Evolutionary conservation across 2,329 filamentous ascomycete species (phyloP).

Genomic region (Pezicula radicicola): DNA sequence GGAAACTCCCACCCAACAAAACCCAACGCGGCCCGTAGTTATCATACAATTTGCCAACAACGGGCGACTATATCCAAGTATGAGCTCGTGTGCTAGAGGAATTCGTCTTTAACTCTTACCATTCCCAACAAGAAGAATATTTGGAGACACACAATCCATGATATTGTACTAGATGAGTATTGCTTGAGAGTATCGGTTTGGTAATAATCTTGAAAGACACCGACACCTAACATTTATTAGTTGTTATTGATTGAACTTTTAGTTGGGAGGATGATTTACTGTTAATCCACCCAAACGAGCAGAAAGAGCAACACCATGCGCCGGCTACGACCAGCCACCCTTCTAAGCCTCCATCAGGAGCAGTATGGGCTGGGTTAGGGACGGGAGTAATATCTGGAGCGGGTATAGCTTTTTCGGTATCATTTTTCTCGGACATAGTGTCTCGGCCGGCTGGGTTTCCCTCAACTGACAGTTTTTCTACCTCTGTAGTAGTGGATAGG

Average conservation of each 20-base stretch:
- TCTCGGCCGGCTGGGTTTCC: too few species aligned
- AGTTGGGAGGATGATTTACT: background rate
- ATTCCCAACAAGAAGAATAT: conserved; percentile 42
- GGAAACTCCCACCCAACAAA: conserved; percentile 45
- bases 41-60: conserved; percentile 60
- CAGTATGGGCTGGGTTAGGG: background rate
- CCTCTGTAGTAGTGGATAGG: too few species aligned
- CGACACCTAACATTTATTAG: conserved; percentile 29
- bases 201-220: conserved; percentile 55
- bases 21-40: conserved; percentile 56
- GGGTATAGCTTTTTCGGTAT: too few species aligned
- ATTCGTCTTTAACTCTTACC: conserved; percentile 31
- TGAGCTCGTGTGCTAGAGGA: background rate
- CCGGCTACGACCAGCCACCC: conserved; percentile 53
- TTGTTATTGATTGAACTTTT: background rate
- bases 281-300: conserved; percentile 43
- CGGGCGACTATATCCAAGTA: conserved; percentile 27
- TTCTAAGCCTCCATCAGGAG: conserved; percentile 49
- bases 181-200: conserved; percentile 40
- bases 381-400: too few species aligned
- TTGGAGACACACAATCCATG: conserved; percentile 56
- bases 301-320: conserved; percentile 38
- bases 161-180: conserved; percentile 47
- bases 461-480: too few species aligned
- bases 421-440: too few species aligned